Base-by-base conservation (phyloP, 345 rosid genomes). In the Pistacia integerrima region DNA sequence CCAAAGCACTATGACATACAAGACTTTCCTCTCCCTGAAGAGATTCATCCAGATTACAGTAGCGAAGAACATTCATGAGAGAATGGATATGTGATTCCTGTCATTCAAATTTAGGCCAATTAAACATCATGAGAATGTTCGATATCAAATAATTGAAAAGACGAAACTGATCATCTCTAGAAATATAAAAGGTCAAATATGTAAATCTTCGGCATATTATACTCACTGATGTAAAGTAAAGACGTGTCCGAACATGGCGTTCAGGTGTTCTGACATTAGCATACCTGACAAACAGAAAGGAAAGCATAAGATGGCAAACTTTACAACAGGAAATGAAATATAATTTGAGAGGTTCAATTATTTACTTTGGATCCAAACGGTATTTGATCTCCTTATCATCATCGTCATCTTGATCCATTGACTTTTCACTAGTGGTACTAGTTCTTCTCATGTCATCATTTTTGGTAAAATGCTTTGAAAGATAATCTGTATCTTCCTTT, bases 51-150 rank as follows among this genome's bases (percentile, higher is more conserved):
- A 97, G 88, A 84, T 97, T 91, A 84, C 99, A 92, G 81, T 92
- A 97, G 44, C 99, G 97, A 72, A 97, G 87, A 35, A 94, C 98
- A 70, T 97, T 97, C 98, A 92, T 78, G 72, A 97, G 90, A 33
- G 99, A 97, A 84, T 94, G 99, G 76, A 92, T 92, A 80, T 97
- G 99, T 51, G 99, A 97, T 86, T 94, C 99, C 99, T 97, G 91
- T 62, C 79, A 76, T 76, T 75, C 67, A 81, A 60, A 64, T 69
- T 57, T 51, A 54, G 41, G 57, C 36, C 8, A 36, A 25, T 64
- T 64, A 44, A 74, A 58, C 25, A 58, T 76, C 68, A 61, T 3
- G 13, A 64, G n/a, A 30, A 71, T 28, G 16, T 57, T 57, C 67
- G 20, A 52, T 38, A 25, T 10, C 8, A 2, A 41, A 41, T 41